Conservation (phyloP, 2,329 filamentous ascomycete genomes). For the Tothia fuscella region DNA sequence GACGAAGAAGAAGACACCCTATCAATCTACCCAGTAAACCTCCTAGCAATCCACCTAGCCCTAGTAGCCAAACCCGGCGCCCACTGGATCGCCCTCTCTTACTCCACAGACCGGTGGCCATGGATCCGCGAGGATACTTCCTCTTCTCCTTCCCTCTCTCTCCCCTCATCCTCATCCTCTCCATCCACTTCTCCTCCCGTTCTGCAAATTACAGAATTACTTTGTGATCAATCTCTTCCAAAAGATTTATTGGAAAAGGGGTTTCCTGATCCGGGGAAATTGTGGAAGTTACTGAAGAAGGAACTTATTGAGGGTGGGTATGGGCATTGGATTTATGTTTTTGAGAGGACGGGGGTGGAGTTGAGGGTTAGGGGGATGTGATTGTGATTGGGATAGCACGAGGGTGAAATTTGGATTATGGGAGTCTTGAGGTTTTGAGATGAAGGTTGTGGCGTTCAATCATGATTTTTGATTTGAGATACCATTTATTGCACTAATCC, state of each 20-base stretch:
- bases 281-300: conserved; percentile 4
- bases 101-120: conserved; percentile 27
- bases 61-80: conserved; percentile 24
- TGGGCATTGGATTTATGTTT: conserved; percentile 3
- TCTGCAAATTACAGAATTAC: too few relatives aligned
- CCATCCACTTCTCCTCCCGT: too few relatives aligned
- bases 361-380: conserved; percentile 1
- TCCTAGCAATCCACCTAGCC: conserved; percentile 30
- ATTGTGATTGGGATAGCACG: too few relatives aligned
- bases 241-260: not conserved
- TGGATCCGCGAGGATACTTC: conserved; percentile 16
- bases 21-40: conserved; percentile 25
- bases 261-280: conserved; percentile 3
- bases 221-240: not conserved
- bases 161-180: too few relatives aligned
- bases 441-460: too few relatives aligned
- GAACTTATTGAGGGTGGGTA: not conserved
- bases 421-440: too few relatives aligned
- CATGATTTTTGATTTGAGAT: too few relatives aligned
- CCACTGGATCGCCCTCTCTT: conserved; percentile 30
- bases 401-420: too few relatives aligned
- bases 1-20: not conserved
- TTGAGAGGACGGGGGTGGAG: conserved; percentile 4
- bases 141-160: too few relatives aligned
- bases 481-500: too few relatives aligned